Percentiles rank a stretch among this genome's conserved stretches.
phyloP scores from a whole-genome alignment of 805 yeast species.

The Henningerozyma blattae region DNA sequence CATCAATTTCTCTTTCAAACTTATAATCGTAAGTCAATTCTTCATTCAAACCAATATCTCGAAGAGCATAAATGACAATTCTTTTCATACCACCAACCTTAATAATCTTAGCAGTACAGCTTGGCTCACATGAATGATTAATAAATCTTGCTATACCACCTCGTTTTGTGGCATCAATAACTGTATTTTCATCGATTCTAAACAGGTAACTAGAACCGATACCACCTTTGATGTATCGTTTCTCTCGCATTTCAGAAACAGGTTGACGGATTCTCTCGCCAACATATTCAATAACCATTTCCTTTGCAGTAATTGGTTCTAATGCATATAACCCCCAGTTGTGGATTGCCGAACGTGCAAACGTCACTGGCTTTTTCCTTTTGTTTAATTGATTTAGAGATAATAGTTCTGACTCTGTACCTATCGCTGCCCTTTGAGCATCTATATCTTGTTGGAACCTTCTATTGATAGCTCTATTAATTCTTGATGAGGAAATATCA shows the following conservation, averaged over 20 bases:
- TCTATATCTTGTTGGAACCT: conserved; percentile 82
- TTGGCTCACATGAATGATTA: conserved; percentile 95
- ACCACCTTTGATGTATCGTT: conserved; percentile 74
- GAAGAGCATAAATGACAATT: conserved; percentile 85
- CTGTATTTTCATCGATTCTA: conserved; percentile 86
- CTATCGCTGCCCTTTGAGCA: conserved; percentile 65
- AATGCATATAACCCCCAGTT: conserved; percentile 96
- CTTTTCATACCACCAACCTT: conserved; percentile 89
- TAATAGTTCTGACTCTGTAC: conserved; percentile 70
- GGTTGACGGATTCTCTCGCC: conserved; percentile 92
- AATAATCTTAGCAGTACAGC: conserved; percentile 93
- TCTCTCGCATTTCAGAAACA: conserved; percentile 87
- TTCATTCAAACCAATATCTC: conserved; percentile 79
- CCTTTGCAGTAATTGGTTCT: conserved; percentile 91
- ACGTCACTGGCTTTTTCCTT: conserved; percentile 88
- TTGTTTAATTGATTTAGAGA: conserved; percentile 80
- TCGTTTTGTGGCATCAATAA: conserved; percentile 91
- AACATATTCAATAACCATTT: conserved; percentile 96
- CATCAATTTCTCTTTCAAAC: conserved; percentile 83
- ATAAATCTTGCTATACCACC: conserved; percentile 97
- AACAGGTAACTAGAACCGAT: conserved; percentile 92
- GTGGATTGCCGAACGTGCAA: conserved; percentile 93
- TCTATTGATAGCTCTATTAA: conserved; percentile 76
- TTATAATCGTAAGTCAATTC: conserved; percentile 95
- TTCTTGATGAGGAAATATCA: conserved; percentile 60